Evolutionary conservation across 129 eudicot genomes (phyloP), one percentile per base, ranked within the genome.

Genomic region (Gnaphalium uliginosum): DNA sequence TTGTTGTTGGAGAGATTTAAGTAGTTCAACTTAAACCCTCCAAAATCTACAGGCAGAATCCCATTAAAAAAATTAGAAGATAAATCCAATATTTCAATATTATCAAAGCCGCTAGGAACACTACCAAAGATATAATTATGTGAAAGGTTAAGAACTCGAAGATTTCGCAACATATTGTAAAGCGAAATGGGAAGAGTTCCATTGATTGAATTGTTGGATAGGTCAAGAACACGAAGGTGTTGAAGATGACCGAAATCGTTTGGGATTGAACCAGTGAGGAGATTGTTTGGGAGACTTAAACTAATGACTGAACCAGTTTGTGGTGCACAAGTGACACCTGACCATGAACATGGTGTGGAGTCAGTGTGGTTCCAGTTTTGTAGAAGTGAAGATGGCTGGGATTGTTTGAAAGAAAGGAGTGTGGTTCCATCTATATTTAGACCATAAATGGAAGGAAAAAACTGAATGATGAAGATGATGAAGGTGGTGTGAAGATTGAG

Each of bases 261-360:
- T 19, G 97, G 94, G 32, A 95, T 78, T 3, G 87, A 79, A 27
- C 99, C 99, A 11, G 78, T 65, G 60, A 95, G 93, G 15, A 80
- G 76, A 18, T 85, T 71, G 59, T 87, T 83, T 25, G 96, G 94
- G 46, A 91, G 90, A 48, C 51, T 58, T 32, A 95, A 56, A 37
- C 78, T 60, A 13, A 73, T 80, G 71, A 91, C 99, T 3, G 87
- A 58, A 10, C 79, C 75, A 62, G 17, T 72, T 4, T 82, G 84
- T 6, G 79, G 75, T 33, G 85, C 81, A 37, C 99, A 95, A 2
- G 86, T 86, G 66, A 95, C 90, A 61, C 99, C 99, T 62, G 76
- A 74, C 99, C 99, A 95, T 54, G 86, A 72, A 74, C 99, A 95
- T 18, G 99, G 99, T 37, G 82, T 87, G 37, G 32, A 57, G 24